A percentile compares a stretch with the other conserved stretches of the same genome.
These are phyloP conservation scores for Syzygium jambos DNA, from an alignment of 345 rosid species.

Conservation along the genomic window DNA sequence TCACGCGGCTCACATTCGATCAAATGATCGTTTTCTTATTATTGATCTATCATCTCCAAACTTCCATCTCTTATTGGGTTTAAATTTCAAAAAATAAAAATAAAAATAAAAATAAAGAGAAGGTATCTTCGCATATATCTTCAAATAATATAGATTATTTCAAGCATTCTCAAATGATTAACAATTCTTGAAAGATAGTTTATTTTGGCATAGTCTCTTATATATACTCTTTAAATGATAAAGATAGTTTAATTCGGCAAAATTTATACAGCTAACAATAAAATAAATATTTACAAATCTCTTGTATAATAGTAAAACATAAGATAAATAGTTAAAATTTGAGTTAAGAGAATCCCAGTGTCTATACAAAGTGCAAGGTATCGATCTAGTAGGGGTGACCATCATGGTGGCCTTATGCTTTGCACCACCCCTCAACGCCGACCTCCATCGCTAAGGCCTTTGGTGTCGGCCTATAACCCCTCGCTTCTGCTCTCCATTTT, in stretches of 20 bases:
- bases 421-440: not conserved
- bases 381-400: not conserved
- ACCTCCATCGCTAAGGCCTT: not conserved
- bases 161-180: not conserved
- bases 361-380: too few relatives aligned
- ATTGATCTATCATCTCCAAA: not conserved
- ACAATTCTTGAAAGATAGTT: not conserved
- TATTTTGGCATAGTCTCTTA: not conserved
- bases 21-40: not conserved
- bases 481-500: not conserved
- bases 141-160: not conserved
- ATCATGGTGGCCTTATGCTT: not conserved
- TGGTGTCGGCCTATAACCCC: not conserved
- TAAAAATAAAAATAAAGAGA: not conserved
- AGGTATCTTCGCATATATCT: not conserved
- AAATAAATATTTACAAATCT: not conserved
- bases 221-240: not conserved
- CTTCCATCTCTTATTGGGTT: not conserved
- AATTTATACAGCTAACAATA: not conserved
- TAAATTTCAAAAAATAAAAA: not conserved
- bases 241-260: not conserved
- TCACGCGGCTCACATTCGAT: fast-evolving
- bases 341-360: not conserved
- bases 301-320: fast-evolving
- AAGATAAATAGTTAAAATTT: not conserved